Evolutionary conservation across 176 grass and related monocot genomes (phyloP), one percentile per base, ranked within the genome.

Genomic region (Aegilops bicornis): DNA sequence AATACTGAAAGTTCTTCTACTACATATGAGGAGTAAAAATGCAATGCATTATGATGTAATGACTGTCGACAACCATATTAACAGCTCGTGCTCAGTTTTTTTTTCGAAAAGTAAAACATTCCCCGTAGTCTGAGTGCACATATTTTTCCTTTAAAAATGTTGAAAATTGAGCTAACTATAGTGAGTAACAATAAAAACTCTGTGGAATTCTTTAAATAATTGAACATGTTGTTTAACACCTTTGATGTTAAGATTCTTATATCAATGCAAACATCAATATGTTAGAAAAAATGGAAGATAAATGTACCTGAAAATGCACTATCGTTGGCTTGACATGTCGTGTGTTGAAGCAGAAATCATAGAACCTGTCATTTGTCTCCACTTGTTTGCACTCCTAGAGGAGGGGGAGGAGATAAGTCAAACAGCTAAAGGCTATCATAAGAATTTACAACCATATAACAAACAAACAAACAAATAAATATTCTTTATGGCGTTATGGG

Each of bases 271-370:
- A 3, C 56, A 76, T 22, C 33, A 43, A 36, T 24, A 69, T 84
- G 33, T 54, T 22, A 59, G 39, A 89, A 71, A 72, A 66, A 4
- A 64, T 79, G 82, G 61, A 65, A 67, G 12, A 73, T 16, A 76
- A 64, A 61, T 54, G 29, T 91, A 94, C 95, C 95, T 97, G 95
- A 89, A 97, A 97, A 83, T 97, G 95, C 76, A 91, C 88, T 82
- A 94, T 84, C 36, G 92, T 97, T 24, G 90, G 78, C 84, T 89
- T 92, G 81, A 89, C 84, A 82, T 89, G 78, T 81, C 90, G 86
- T 81, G 95, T 91, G 76, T 97, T 97, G 74, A 94, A 92, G 68
- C 82, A 80, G 78, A 97, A 97, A 89, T 94, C 90, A 86, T 89
- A 97, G 70, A 94, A 91, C 22, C 24, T 89, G 40, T 85, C 87